Base-by-base conservation (phyloP, 2,329 filamentous ascomycete species). In the Nothopassalora personata region DNA sequence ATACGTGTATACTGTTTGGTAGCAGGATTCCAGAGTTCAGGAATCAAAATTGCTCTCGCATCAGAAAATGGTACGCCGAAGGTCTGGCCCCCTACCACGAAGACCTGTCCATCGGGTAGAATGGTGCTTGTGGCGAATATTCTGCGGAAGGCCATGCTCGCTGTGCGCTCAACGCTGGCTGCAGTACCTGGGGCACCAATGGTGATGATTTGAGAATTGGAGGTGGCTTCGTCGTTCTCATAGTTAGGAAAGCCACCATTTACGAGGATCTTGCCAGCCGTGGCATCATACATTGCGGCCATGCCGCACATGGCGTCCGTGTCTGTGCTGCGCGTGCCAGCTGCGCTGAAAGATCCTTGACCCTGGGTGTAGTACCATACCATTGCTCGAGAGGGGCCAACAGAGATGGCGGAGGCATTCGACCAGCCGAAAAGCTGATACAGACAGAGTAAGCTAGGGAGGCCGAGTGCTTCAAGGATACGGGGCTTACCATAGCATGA, bases 281-380 rank as follows among this genome's bases (percentile, higher is more conserved):
- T 33, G 1, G 82, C 81, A 63, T 85, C 82, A 63, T 79, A 85
- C 81, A 85, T 84, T 60, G 81, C 76, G 2, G 79, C 78, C 53
- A 77, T 79, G 10, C 82, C 83, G 58, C 76, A 79, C 83, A 86
- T 86, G 2, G 81, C 71, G 61, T 83, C 76, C 9, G 74, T 68
- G 34, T 78, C 76, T 6, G 73, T 72, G n/a, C 69, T 72, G 5
- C 81, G 73, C 3, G 60, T 70, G 0, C 81, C 81, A 0, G 81
- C 81, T 6, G 68, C 60, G 5, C 64, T 63, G 13, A 75, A 65
- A 13, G 68, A 67, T 1, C 83, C 82, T 33, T 67, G 70, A 9
- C 76, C 78, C 1, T 63, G 64, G 0, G 77, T 81, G 36, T 74
- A 72, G 63, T 80, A 85, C 83, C 83, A 86, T 66, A 85, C 79